Percentiles rank a stretch among this genome's conserved stretches.
These are phyloP conservation scores for Penicillium sp. DNA, from an alignment of 2,329 filamentous ascomycete species.

Conservation along the genomic window DNA sequence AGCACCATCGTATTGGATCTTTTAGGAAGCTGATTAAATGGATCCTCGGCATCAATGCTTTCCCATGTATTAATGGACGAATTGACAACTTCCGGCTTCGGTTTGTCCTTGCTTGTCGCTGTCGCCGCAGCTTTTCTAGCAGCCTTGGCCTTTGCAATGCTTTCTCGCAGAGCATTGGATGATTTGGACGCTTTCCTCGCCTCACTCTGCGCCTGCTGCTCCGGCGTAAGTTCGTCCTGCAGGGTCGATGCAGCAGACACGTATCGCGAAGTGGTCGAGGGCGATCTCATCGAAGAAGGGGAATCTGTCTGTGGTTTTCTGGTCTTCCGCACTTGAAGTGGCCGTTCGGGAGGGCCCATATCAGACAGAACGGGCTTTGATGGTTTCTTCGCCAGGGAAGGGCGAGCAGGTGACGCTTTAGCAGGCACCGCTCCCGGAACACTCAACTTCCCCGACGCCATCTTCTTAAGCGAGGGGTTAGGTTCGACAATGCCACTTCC, in stretches of 20 bases:
- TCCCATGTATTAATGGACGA: slow-evolving; percentile 53
- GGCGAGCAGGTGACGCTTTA: slow-evolving; percentile 57
- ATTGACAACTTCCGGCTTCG: slow-evolving; percentile 23
- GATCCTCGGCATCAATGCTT: slow-evolving; percentile 47
- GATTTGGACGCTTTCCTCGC: slow-evolving; percentile 65
- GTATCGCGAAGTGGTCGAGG: slow-evolving; percentile 40
- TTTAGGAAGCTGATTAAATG: slow-evolving; percentile 67
- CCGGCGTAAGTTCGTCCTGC: slow-evolving; percentile 38
- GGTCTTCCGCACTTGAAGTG: slow-evolving; percentile 49
- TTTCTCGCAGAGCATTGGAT: slow-evolving; percentile 81
- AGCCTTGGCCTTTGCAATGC: slow-evolving; percentile 91
- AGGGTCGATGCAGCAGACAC: slow-evolving; percentile 39
- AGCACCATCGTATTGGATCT: slow-evolving; percentile 70
- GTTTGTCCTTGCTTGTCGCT: slow-evolving; percentile 39
- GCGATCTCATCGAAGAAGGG: slow-evolving; percentile 38
- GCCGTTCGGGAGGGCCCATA: slow-evolving; percentile 36
- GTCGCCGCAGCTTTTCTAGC: slow-evolving; percentile 66
- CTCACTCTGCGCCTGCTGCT: slow-evolving; percentile 40
- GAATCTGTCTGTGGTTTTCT: slow-evolving; percentile 43
- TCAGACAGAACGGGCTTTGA: slow-evolving; percentile 59
- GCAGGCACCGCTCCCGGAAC: slow-evolving; percentile 37
- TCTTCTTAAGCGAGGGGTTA: slow-evolving; percentile 29
- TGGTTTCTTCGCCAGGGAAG: slow-evolving; percentile 61
- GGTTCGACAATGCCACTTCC: slow-evolving; percentile 23
- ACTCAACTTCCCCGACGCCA: slow-evolving; percentile 28